Conservation (phyloP, 352 stramenopile species). For the Phytophthora fragariae region DNA sequence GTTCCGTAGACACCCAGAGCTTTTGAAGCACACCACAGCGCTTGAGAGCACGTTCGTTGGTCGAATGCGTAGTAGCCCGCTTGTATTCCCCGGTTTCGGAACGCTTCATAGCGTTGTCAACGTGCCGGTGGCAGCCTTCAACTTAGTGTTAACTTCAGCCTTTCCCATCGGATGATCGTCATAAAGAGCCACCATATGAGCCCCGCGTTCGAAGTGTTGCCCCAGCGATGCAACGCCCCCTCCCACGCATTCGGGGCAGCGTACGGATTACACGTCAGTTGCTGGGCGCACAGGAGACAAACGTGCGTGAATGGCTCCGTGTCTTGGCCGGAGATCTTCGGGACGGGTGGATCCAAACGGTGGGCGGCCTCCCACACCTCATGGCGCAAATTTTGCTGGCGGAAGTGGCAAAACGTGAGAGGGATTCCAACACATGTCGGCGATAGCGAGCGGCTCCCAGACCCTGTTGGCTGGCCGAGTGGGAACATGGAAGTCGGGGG, state of each 20-base stretch:
- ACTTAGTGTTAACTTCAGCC: background rate
- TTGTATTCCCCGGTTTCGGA: background rate
- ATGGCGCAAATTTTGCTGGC: too few relatives aligned
- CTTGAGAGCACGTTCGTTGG: background rate
- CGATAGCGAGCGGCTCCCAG: too few relatives aligned
- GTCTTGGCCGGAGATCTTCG: background rate
- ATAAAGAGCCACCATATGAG: background rate
- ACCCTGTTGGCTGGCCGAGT: too few relatives aligned
- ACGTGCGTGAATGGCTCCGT: background rate
- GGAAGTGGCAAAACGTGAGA: too few relatives aligned
- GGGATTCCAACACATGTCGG: too few relatives aligned
- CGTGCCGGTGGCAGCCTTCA: background rate
- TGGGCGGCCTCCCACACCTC: too few relatives aligned
- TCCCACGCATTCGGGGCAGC: background rate
- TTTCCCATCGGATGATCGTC: background rate
- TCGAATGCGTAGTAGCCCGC: background rate
- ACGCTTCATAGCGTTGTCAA: background rate
- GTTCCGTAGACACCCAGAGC: background rate
- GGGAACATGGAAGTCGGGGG: too few relatives aligned
- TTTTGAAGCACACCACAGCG: background rate
- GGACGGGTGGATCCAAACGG: too few relatives aligned
- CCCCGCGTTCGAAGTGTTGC: background rate
- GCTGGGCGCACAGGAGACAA: background rate
- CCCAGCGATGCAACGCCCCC: background rate
- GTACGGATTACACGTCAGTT: background rate